These are phyloP conservation scores for Penicillium concentricum DNA, from an alignment of 2,329 filamentous ascomycete genomes.

Conservation along the genomic window DNA sequence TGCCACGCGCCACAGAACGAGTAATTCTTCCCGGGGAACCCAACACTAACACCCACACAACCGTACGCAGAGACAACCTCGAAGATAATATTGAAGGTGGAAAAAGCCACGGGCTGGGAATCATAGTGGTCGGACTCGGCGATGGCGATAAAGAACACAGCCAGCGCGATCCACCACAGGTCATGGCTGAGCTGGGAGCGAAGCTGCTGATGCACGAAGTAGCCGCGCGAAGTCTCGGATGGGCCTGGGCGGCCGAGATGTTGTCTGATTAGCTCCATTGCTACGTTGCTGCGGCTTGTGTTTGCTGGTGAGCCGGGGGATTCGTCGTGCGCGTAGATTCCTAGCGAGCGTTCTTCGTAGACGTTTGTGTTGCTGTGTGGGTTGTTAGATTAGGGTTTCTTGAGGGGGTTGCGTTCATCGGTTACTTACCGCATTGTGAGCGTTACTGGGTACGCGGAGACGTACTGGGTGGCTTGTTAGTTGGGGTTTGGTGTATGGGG, in stretches of 20 bases:
- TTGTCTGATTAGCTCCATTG: conserved; percentile 28
- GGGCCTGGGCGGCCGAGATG: conserved; percentile 24
- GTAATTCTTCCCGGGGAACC: conserved; percentile 54
- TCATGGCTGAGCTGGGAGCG: conserved; percentile 66
- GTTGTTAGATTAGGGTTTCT: conserved; percentile 2
- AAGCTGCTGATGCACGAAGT: conserved; percentile 58
- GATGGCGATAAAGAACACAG: conserved; percentile 59
- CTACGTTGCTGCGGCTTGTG: conserved; percentile 20
- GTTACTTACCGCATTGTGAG: conserved; percentile 33
- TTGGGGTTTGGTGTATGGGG: not conserved
- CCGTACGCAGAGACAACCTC: conserved; percentile 54
- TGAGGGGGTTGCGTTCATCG: not conserved
- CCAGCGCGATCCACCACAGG: conserved; percentile 64
- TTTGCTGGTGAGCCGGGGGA: conserved; percentile 16
- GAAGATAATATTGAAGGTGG: conserved; percentile 59
- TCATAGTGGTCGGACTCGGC: conserved; percentile 60
- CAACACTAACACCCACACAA: conserved; percentile 61
- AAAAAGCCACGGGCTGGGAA: conserved; percentile 52
- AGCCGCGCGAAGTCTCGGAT: conserved; percentile 41
- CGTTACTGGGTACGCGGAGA: conserved; percentile 38
- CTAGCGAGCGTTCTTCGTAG: conserved; percentile 68
- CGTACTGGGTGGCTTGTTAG: conserved; percentile 27
- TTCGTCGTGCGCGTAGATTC: conserved; percentile 43
- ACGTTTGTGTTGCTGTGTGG: conserved; percentile 62
- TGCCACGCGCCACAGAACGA: conserved; percentile 58